Evolutionary conservation across 495 filamentous ascomycete species (phyloP), one percentile per base, ranked within the genome.

Genomic region (Penicillium odoratum): DNA sequence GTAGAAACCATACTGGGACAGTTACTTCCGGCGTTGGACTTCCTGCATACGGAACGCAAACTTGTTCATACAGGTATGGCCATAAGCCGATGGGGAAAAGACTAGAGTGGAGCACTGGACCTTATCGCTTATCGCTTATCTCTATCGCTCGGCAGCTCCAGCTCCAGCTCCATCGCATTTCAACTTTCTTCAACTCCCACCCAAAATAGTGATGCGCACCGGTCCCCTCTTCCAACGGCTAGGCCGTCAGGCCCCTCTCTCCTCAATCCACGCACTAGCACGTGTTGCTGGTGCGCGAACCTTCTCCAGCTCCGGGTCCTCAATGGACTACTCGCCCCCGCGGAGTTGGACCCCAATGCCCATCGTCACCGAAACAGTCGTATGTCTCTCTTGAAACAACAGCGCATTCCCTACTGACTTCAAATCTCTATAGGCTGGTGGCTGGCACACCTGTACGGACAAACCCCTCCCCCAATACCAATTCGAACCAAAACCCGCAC

Each of bases 381-480:
- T 94, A 86, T 63, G 90, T 77, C 42, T 48, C n/a, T 33, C 15
- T 34, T 18, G 25, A 15, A 45, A 5, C 21, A 10, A 16, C 21
- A 5, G 2, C n/a, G 3, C 7, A 26, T 33, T 34, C 6, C 1
- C 4, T 18, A 13, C 33, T 28, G 16, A 34, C 25, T 28, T 34
- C 30, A 11, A 3, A 16, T 29, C 16, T 59, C 6, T 60, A 56
- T 65, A 95, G 92, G 84, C 88, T 70, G 91, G 91, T 62, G 92
- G 92, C 63, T 96, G 90, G 88, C 88, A 90, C 65, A 95, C 91
- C 66, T 91, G 90, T 93, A 84, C 59, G 45, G 15, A 48, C 31
- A 28, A 7, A 44, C 46, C 45, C 58, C n/a, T n/a, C 11, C 34
- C 31, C 6, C 16, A 29, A 44, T 30, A 33, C 40, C 48, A 18